A percentile compares a stretch with the other conserved stretches of the same genome.
Evolutionary conservation across 495 filamentous ascomycete genomes (phyloP).

Genomic region (Letharia columbiana): DNA sequence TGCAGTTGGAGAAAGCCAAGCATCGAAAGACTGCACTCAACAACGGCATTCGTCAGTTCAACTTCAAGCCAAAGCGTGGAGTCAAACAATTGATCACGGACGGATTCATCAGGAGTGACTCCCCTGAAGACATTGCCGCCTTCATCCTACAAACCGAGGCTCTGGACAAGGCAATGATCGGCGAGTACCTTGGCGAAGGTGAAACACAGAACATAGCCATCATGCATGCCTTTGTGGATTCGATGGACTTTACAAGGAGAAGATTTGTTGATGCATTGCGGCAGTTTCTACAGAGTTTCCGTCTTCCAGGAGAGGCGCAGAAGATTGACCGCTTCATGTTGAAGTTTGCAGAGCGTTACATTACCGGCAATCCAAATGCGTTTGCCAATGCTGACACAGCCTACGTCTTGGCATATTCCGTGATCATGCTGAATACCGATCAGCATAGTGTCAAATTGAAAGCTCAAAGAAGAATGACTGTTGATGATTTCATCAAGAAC

Average conservation of each 20-base stretch:
- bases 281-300: slow-evolving; percentile 88
- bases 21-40: slow-evolving; percentile 84
- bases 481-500: slow-evolving; percentile 97
- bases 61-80: slow-evolving; percentile 94
- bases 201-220: slow-evolving; percentile 86
- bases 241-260: slow-evolving; percentile 88
- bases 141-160: slow-evolving; percentile 69
- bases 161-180: slow-evolving; percentile 83
- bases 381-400: slow-evolving; percentile 98
- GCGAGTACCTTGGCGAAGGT: slow-evolving; percentile 91
- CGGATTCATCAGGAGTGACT: slow-evolving; percentile 72
- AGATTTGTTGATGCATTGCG: slow-evolving; percentile 90
- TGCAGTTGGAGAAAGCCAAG: slow-evolving; percentile 85
- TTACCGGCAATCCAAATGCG: slow-evolving; percentile 88
- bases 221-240: slow-evolving; percentile 97
- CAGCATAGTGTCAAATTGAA: slow-evolving; percentile 84
- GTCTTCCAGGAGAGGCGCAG: slow-evolving; percentile 90
- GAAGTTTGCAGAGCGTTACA: slow-evolving; percentile 95
- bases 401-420: slow-evolving; percentile 91
- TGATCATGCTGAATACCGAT: slow-evolving; percentile 96
- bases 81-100: slow-evolving; percentile 75
- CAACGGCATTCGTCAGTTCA: slow-evolving; percentile 86
- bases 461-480: slow-evolving; percentile 78
- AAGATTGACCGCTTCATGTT: slow-evolving; percentile 99
- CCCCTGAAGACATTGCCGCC: slow-evolving; percentile 71